Conservation (phyloP, 2,329 filamentous ascomycete genomes). For the Aschersonia sp. region DNA sequence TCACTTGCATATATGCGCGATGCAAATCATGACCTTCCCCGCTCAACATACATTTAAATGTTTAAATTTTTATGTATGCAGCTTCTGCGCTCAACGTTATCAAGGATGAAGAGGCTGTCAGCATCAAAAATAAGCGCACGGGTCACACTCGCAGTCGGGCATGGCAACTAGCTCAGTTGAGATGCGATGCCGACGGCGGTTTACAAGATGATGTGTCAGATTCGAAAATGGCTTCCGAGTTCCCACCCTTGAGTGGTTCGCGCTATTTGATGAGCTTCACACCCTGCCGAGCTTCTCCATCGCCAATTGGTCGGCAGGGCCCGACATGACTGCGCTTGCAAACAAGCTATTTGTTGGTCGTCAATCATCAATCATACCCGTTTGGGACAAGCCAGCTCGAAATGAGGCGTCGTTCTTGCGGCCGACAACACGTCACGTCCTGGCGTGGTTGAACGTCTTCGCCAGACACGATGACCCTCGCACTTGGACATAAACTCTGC, state of each 20-base stretch:
- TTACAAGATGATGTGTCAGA: constrained; percentile 1
- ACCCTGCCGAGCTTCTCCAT: not conserved
- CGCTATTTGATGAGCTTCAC: not conserved
- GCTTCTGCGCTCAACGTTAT: no score
- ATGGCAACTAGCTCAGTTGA: not conserved
- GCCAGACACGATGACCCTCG: no score
- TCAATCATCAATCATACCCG: no score
- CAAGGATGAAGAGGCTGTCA: not conserved
- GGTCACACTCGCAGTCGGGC: not conserved
- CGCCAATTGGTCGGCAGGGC: not conserved
- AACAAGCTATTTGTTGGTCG: not conserved
- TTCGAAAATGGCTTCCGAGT: not conserved
- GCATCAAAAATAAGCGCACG: not conserved
- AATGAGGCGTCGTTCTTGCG: no score
- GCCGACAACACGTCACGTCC: no score
- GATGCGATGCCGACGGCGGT: not conserved
- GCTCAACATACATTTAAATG: no score
- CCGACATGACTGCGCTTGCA: not conserved
- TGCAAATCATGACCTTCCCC: no score
- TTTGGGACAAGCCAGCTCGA: no score
- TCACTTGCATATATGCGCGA: no score
- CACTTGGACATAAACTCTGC: no score
- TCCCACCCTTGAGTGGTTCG: not conserved
- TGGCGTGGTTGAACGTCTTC: no score
- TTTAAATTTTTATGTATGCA: no score